Base-by-base conservation (phyloP, 768 basidiomycete genomes). In the Rossbeevera mucosa region DNA sequence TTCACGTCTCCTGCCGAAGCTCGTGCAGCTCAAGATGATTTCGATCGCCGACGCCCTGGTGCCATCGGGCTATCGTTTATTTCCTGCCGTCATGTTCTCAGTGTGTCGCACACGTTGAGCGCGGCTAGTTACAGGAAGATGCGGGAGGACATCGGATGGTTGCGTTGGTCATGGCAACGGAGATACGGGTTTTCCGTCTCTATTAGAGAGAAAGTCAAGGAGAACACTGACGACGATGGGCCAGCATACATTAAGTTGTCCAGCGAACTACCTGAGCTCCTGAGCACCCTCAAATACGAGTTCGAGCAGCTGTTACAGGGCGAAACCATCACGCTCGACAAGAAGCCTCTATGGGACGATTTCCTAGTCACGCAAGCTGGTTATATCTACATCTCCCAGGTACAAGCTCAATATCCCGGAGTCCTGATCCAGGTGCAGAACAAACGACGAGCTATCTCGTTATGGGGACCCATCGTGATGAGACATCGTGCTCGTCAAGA, bases 221-320 rank as follows among this genome's bases (percentile, higher is more conserved):
- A 54, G 16, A 56, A 47, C 4, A 5, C 25, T 5, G 25, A 43
- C 0, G 57, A 55, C 2, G 49, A 58, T 13, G 25, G 45, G 0
- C 63, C 68, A 0, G 72, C 76, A 18, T 36, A 52, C 9, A 64
- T 89, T 44, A 79, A 71, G 52, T 54, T 90, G 1, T 76, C 72
- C 2, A 79, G 80, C 0, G 75, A 79, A 12, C 74, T 76, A 11
- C 59, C 78, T 11, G 74, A 74, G 48, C 68, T 77, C 7, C 63
- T 91, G 2, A 78, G 79, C 0, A 65, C 64, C 36, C 73, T 87
- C 48, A 89, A 88, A 59, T 63, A 71, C 2, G 74, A 82, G 55
- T 74, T 88, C 20, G 85, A 88, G 60, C 73, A 72, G n/a, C 70
- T 85, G 11, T 61, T 85, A 0, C 77, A 74, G 2, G 88, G 88